Evolutionary conservation across 2,329 filamentous ascomycete species (phyloP), one percentile per base, ranked within the genome.

Genomic region (Colletotrichum aenigma): DNA sequence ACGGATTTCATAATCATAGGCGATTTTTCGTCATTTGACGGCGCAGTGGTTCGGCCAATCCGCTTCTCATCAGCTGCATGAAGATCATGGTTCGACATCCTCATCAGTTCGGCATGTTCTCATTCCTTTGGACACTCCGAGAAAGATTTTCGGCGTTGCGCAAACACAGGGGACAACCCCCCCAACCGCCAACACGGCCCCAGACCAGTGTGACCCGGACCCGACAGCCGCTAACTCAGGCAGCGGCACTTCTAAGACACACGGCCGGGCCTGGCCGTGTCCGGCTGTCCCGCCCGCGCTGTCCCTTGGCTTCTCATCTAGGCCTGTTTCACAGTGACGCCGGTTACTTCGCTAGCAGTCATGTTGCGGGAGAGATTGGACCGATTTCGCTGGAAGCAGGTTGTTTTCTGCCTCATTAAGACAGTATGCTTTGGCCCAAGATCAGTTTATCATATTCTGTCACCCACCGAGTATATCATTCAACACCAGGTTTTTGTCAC

Each of bases 1-100:
- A 62, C n/a, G 68, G 68, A 62, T 75, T 71, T 71, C 61, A 67
- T 67, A 66, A 71, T 75, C 62, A 30, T 58, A 21, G 18, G 30
- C 36, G 18, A 52, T 66, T 30, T 61, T 62, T 70, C 72, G 58
- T 56, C 68, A 66, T 56, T 36, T 18, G 55, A 62, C 24, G 66
- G 52, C 16, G 16, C 15, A n/a, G 58, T 34, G 30, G 26, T n/a
- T 21, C 28, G 16, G 30, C 58, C 58, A 36, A 34, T 62, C 32
- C 28, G n/a, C 58, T 24, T 36, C 18, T n/a, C 28, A 58, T 4
- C 43, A 4, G 43, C 43, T 52, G 43, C 43, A 21, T 21, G 10
- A 13, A 21, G 43, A 52, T 12, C n/a, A 52, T 13, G 7, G n/a
- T 52, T 52, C n/a, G 12, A 24, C 43, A 52, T 21, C n/a, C 4